Evolutionary conservation across 345 rosid genomes (phyloP).

Genomic region (Balakata baccata): DNA sequence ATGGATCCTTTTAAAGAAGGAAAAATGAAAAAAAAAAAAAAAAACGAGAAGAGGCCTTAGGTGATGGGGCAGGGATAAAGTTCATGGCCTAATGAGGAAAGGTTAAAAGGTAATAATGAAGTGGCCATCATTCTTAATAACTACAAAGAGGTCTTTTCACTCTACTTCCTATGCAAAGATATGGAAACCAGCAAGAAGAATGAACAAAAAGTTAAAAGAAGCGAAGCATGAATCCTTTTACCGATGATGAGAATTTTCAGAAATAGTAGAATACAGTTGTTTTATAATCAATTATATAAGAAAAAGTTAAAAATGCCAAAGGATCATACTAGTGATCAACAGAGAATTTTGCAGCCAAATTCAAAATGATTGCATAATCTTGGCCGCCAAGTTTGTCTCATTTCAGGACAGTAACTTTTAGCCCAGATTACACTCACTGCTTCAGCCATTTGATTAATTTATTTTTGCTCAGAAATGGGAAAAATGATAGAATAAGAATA

Average conservation of each 20-base stretch:
- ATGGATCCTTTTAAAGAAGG: neutral
- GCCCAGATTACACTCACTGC: conserved; percentile 15
- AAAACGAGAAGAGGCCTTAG: neutral
- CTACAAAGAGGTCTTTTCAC: conserved; percentile 7
- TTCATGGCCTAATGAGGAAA: conserved; percentile 9
- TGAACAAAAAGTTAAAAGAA: neutral
- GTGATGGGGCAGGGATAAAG: conserved; percentile 17
- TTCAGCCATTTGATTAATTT: neutral
- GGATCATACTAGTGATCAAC: conserved; percentile 19
- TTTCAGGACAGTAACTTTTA: conserved; percentile 20
- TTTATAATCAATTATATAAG: conserved; percentile 5
- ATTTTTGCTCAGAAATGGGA: neutral
- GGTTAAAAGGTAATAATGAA: conserved; percentile 1
- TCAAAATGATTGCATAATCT: conserved; percentile 35
- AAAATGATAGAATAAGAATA: too few species aligned
- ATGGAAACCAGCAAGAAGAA: conserved; percentile 16
- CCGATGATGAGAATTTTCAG: conserved; percentile 2
- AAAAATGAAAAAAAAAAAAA: neutral
- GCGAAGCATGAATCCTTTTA: conserved; percentile 4
- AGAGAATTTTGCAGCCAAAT: conserved; percentile 32
- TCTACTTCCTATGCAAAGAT: neutral
- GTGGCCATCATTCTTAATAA: conserved; percentile 15
- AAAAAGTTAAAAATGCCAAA: conserved; percentile 8
- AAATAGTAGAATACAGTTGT: conserved; percentile 25
- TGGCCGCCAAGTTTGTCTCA: conserved; percentile 22